Evolutionary conservation across 495 filamentous ascomycete species (phyloP), one percentile per base, ranked within the genome.

Genomic region (Penicillium tannophilum): DNA sequence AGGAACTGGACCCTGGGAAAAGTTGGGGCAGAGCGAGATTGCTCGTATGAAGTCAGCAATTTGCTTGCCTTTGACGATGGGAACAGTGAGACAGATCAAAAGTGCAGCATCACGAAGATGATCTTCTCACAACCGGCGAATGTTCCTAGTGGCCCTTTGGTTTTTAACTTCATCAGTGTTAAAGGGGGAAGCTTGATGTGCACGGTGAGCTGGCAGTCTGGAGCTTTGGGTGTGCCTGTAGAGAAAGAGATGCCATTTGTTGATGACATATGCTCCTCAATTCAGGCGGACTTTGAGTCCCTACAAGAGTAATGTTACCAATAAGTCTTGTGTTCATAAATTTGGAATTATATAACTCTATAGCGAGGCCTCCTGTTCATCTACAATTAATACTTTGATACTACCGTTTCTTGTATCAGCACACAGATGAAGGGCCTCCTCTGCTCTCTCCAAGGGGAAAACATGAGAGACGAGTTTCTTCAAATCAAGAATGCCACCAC

Each of bases 391-490:
- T 0, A 87, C 76, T 67, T 87, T 87, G 54, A 87, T 84, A 60
- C 79, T 82, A 1, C 77, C 77, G 24, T 76, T 78, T 6, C 61
- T 68, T 2, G 74, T 55, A 65, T 86, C 79, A 4, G 80, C 74
- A 49, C 71, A 76, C 9, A 82, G 43, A 26, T 85, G 71, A 61
- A 87, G 67, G 0, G 84, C 85, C 35, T 84, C 76, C 10, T 82
- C 43, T 1, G 84, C 84, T 50, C 76, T 73, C 61, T 86, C 83
- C 20, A 88, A 68, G 4, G 81, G 78, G 57, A 82, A 84, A 3
- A 72, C 77, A 72, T 94, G 90, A 20, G 90, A 93, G 19, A 96
- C 81, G 28, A 92, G 72, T 36, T 77, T 80, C 62, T 80, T 86
- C 45, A 87, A 68, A 54, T 87, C 78, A 17, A 87, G 47, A n/a